A percentile compares a stretch with the other conserved stretches of the same genome.
Conservation (phyloP, 2,329 filamentous ascomycete species). For the Cladosporium phlei region DNA sequence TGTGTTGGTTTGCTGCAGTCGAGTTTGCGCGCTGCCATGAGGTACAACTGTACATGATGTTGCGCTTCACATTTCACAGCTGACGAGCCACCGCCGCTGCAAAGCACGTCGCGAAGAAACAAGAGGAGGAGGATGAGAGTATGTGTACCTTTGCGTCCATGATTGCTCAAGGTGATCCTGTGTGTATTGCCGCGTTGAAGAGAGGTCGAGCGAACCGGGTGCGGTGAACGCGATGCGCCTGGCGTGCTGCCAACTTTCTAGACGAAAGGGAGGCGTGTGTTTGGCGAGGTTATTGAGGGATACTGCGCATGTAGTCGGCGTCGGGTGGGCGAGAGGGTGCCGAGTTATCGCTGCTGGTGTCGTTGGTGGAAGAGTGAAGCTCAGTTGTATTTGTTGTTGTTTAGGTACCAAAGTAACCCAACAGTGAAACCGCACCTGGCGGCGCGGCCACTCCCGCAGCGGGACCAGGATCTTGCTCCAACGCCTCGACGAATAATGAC, state of each 20-base stretch:
- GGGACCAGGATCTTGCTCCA: no score
- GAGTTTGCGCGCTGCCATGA: slow-evolving; percentile 1
- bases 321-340: background rate
- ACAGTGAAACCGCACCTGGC: no score
- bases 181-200: background rate
- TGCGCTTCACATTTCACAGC: slow-evolving; percentile 11
- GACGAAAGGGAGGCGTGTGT: slow-evolving; percentile 10
- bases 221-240: slow-evolving; percentile 11
- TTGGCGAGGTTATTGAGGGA: slow-evolving; percentile 2
- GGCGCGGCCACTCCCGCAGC: no score
- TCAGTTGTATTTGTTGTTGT: no score
- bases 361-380: background rate
- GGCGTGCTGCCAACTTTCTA: slow-evolving; percentile 11
- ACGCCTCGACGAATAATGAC: no score
- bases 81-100: background rate
- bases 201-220: slow-evolving; percentile 4
- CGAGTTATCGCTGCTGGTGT: slow-evolving; percentile 7
- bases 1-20: slow-evolving; percentile 22
- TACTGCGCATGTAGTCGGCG: slow-evolving; percentile 7
- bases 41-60: background rate
- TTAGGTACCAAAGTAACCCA: no score
- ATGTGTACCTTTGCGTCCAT: slow-evolving; percentile 45
- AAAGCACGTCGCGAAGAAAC: slow-evolving; percentile 2
- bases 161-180: slow-evolving; percentile 17
- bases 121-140: background rate